Conservation (phyloP, 805 yeast species). For the Kregervanrija pseudodelftensis region DNA sequence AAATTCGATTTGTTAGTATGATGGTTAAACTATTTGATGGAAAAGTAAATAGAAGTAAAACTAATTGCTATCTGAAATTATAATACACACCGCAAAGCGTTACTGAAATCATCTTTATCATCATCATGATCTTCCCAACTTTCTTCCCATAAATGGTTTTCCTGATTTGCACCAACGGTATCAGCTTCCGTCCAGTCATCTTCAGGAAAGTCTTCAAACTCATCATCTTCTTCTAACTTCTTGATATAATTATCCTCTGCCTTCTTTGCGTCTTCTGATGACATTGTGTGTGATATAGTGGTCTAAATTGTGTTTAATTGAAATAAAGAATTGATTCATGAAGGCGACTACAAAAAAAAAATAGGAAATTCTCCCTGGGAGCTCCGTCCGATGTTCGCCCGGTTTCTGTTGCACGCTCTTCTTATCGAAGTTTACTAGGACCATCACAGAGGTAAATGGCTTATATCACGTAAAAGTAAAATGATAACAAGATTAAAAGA, state of each 20-base stretch:
- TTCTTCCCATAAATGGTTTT: constrained; percentile 82
- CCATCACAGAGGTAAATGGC: no score
- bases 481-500: no score
- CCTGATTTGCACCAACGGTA: constrained; percentile 43
- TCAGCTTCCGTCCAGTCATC: constrained; percentile 72
- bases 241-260: constrained; percentile 35
- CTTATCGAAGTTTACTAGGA: no score
- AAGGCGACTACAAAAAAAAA: no score
- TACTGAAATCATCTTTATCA: constrained; percentile 74
- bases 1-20: no score
- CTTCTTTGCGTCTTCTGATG: constrained; percentile 1
- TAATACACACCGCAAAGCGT: constrained; percentile 49
- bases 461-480: no score
- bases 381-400: no score
- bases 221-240: constrained; percentile 91
- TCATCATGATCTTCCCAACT: constrained; percentile 97
- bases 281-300: not conserved
- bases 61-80: not conserved
- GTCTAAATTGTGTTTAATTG: no score
- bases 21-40: not conserved
- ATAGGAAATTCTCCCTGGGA: no score
- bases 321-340: no score
- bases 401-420: no score
- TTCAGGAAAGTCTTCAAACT: constrained; percentile 93
- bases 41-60: not conserved